Base-by-base conservation (phyloP, 352 stramenopile genomes). In the Phytophthora capsici region DNA sequence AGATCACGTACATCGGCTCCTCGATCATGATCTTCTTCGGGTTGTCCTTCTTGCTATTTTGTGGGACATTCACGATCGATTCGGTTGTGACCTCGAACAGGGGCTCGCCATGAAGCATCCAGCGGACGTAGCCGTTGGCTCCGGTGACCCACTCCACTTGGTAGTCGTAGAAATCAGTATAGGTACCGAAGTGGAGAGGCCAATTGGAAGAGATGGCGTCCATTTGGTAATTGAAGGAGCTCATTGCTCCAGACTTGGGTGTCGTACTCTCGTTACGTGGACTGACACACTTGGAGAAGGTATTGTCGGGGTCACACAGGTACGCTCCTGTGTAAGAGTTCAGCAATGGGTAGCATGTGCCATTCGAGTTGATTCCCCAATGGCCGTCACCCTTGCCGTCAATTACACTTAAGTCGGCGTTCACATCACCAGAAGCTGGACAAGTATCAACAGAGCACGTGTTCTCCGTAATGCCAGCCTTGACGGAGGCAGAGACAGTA, bases 111-210 rank as follows among this genome's bases (percentile, higher is more conserved):
- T 81, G 54, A 0, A 92, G 60, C 76, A 86, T 89, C 84, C 84
- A 90, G 0, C 84, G 81, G 26, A 86, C 78, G 37, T 89, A 90
- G 2, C 84, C 84, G 23, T 83, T 80, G 30, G 68, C 49, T 80
- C 84, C 2, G n/a, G 80, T 92, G 28, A 91, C 81, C 84, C 84
- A 93, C 45, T 93, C 84, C 5, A 93, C 6, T 46, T 93, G 82
- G 47, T 75, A 93, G 23, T 77, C 73, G 4, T 56, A 13, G 20
- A 25, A 61, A 17, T 16, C 19, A 5, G 34, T 70, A 60, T 91
- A 91, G 0, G 70, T 77, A 0, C 71, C 78, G 6, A 90, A 36
- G 36, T 87, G 82, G 6, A 90, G 55, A 1, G 69, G 75, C 82
- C 80, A 93, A 50, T 93, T 93, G 19, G 82, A 67, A 9, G 81